Base-by-base conservation (phyloP, 768 basidiomycete genomes). In the Infundibulicybe gibba region DNA sequence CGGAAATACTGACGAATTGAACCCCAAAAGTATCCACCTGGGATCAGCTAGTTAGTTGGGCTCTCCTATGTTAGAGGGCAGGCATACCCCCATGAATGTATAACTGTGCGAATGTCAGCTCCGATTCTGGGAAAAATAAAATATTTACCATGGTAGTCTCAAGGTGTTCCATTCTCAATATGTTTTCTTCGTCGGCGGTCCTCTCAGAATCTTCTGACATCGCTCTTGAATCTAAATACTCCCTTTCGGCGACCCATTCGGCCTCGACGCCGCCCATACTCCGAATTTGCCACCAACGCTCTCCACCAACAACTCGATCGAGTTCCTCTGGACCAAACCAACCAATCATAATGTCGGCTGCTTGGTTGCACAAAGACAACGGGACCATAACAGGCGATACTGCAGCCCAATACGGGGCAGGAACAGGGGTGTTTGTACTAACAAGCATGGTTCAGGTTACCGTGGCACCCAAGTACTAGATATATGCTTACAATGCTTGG, bases 261-360 rank as follows among this genome's bases (percentile, higher is more conserved):
- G 68, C 79, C 49, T 88, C 85, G 1, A 88, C 66, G 2, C 87
- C 87, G 45, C 79, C 75, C 25, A 87, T 64, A 6, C 84, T 83
- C 34, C 87, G 74, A 30, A 89, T 81, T 63, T 90, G 87, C 90
- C 88, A 90, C 90, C 88, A 92, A 47, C 81, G 72, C 47, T 80
- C 79, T 2, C 88, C 90, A 20, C 90, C 90, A 9, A 87, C 83
- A 12, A 87, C 77, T 21, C 70, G 62, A 57, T 78, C 75, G 21
- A 89, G 74, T 50, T 83, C 79, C 30, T 86, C 80, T 0, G 85
- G 81, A 2, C 86, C 85, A 45, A 90, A 81, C 69, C 82, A 87
- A 43, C 80, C 65, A 37, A 87, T 79, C 16, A 91, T 67, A n/a
- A 72, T 51, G 45, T 84, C 80, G n/a, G 86, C 85, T 2, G 85